A percentile compares a stretch with the other conserved stretches of the same genome.
These are phyloP conservation scores for Argentina anserina DNA, from an alignment of 306 rosid species.

Conservation along the genomic window DNA sequence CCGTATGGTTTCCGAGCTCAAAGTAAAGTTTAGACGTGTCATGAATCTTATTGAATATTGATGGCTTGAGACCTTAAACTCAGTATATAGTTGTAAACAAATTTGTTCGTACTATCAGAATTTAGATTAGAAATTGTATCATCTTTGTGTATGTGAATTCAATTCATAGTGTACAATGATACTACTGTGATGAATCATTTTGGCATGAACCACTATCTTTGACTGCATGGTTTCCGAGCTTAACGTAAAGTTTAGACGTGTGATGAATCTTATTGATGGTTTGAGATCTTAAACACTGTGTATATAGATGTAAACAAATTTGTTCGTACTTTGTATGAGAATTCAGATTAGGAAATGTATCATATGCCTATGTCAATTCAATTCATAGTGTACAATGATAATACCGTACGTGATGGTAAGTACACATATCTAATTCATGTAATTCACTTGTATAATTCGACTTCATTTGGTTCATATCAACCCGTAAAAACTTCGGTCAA, in stretches of 20 bases:
- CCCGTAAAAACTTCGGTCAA: no score
- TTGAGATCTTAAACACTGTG: constrained; percentile 7
- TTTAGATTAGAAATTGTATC: no score
- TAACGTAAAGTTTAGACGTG: constrained; percentile 10
- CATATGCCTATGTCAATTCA: no score
- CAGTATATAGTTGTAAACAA: not conserved
- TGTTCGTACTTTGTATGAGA: not conserved
- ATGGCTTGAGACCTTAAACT: constrained; percentile 17
- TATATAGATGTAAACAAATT: not conserved
- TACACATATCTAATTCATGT: no score
- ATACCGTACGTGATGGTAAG: no score
- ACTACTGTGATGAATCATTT: no score
- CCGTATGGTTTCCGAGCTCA: constrained; percentile 2
- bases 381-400: no score
- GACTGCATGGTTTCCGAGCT: not conserved
- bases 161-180: no score
- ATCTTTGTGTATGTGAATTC: no score
- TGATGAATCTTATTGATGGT: constrained; percentile 13
- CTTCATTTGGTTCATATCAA: no score
- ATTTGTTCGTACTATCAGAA: not conserved
- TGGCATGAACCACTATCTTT: constrained; percentile 16
- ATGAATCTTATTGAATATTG: constrained; percentile 12
- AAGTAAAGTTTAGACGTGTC: constrained; percentile 8
- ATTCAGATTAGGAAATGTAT: no score
- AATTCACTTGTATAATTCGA: no score